A percentile compares a stretch with the other conserved stretches of the same genome.
These are phyloP conservation scores for Sanghuangporus weigelae DNA, from an alignment of 1,284 basidiomycete genomes.

Conservation along the genomic window DNA sequence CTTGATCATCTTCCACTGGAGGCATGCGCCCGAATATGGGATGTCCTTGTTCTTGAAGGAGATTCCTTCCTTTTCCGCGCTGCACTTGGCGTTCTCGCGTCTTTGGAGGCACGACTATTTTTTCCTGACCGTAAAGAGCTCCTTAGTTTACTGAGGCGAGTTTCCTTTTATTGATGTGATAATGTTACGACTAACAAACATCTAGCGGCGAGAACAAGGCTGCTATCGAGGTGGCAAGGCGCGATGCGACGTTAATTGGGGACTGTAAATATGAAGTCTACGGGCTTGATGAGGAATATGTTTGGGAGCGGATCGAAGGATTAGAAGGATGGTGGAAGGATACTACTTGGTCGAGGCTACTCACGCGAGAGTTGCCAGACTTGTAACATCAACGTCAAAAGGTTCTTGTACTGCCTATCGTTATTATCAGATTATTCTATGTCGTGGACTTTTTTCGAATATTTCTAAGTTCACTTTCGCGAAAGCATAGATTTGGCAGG, in stretches of 20 bases:
- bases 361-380: constrained; percentile 86
- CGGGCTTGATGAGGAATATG: constrained; percentile 75
- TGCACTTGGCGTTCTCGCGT: constrained; percentile 77
- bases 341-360: constrained; percentile 80
- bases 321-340: constrained; percentile 95
- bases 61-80: constrained; percentile 83
- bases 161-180: neutral
- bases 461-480: no score
- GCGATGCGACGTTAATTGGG: constrained; percentile 55
- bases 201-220: constrained; percentile 76
- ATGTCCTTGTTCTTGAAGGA: constrained; percentile 83
- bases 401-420: constrained; percentile 1
- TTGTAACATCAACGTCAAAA: constrained; percentile 33
- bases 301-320: constrained; percentile 72
- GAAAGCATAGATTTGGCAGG: no score
- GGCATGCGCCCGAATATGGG: constrained; percentile 84
- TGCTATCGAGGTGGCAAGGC: constrained; percentile 73
- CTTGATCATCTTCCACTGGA: constrained; percentile 87
- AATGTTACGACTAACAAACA: constrained; percentile 3
- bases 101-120: constrained; percentile 83
- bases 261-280: constrained; percentile 86
- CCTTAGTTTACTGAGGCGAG: constrained; percentile 63
- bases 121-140: constrained; percentile 78
- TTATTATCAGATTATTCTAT: constrained; percentile 2
- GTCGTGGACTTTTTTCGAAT: neutral